Conservation (phyloP, 2,329 filamentous ascomycete species). For the Aureobasidium sp. region DNA sequence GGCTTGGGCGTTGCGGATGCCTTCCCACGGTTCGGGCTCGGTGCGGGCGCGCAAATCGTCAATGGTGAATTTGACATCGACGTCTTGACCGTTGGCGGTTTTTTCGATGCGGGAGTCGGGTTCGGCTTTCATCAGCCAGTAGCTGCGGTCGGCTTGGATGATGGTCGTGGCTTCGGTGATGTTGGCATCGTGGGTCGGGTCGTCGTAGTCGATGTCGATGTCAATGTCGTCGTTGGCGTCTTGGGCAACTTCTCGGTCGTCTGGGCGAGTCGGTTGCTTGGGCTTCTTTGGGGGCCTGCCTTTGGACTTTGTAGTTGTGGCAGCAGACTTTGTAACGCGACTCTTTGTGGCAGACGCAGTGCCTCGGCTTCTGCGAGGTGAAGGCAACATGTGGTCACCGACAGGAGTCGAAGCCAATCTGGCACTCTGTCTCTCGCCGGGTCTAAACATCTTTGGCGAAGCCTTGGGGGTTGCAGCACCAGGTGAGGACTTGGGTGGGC, state of each 20-base stretch:
- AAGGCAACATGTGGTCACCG: background rate
- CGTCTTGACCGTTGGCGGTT: slow-evolving; percentile 63
- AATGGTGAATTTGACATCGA: slow-evolving; percentile 90
- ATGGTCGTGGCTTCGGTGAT: slow-evolving; percentile 10
- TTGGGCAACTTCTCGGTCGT: background rate
- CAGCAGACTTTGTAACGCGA: background rate
- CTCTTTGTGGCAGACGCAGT: background rate
- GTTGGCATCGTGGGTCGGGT: slow-evolving; percentile 5
- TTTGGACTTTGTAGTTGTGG: slow-evolving; percentile 16
- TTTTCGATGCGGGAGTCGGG: slow-evolving; percentile 73
- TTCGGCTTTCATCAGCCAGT: slow-evolving; percentile 52
- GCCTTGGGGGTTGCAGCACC: background rate
- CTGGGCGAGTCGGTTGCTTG: background rate
- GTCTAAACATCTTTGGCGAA: background rate
- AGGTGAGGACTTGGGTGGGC: slow-evolving; percentile 21
- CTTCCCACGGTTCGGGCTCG: slow-evolving; percentile 81
- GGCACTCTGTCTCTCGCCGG: slow-evolving; percentile 16
- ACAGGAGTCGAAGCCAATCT: slow-evolving; percentile 11
- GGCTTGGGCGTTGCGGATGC: slow-evolving; percentile 50
- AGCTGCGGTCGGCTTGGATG: slow-evolving; percentile 24
- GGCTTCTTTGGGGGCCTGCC: slow-evolving; percentile 20
- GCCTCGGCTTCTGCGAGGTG: background rate
- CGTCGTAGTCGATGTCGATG: background rate
- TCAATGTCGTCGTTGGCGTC: slow-evolving; percentile 14
- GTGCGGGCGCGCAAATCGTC: slow-evolving; percentile 71